Conservation (phyloP, 148 eudicot genomes). For the Amaranthus palmeri region DNA sequence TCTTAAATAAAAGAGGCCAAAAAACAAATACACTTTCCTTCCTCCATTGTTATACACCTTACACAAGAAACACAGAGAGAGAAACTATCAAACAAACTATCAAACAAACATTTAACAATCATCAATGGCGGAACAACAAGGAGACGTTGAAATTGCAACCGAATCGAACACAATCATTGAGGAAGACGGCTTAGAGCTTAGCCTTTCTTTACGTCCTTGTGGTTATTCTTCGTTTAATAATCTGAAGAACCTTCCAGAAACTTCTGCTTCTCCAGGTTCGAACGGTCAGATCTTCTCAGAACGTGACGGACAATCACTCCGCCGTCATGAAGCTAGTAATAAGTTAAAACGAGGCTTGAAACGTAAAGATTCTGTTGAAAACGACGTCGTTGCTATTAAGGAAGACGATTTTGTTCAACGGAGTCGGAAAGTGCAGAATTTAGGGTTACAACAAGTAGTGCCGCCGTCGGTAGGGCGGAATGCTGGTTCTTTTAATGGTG, state of each 20-base stretch:
- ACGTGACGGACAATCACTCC: constrained; percentile 34
- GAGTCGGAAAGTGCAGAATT: constrained; percentile 6
- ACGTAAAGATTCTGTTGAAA: constrained; percentile 16
- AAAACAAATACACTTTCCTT: constrained; percentile 4
- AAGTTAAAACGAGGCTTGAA: constrained; percentile 40
- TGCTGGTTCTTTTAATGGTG: constrained; percentile 14
- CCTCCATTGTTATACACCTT: constrained; percentile 9
- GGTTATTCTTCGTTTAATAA: neutral
- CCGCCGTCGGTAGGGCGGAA: constrained; percentile 23
- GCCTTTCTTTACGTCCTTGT: constrained; percentile 34
- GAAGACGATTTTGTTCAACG: constrained; percentile 2
- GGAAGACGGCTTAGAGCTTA: constrained; percentile 49
- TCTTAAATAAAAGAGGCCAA: neutral
- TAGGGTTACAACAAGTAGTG: constrained; percentile 6
- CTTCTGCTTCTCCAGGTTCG: neutral
- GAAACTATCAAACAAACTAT: constrained; percentile 5
- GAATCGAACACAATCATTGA: constrained; percentile 9
- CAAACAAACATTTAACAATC: neutral
- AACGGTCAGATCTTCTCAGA: constrained; percentile 20
- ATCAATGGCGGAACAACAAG: constrained; percentile 17
- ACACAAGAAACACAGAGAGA: neutral
- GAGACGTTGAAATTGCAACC: constrained; percentile 5
- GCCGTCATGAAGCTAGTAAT: constrained; percentile 39
- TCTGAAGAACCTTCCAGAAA: neutral
- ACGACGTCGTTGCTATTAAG: constrained; percentile 14